A percentile compares a stretch with the other conserved stretches of the same genome.
These are phyloP conservation scores for Globisporangium paddicum DNA, from an alignment of 352 stramenopile species.

Conservation along the genomic window DNA sequence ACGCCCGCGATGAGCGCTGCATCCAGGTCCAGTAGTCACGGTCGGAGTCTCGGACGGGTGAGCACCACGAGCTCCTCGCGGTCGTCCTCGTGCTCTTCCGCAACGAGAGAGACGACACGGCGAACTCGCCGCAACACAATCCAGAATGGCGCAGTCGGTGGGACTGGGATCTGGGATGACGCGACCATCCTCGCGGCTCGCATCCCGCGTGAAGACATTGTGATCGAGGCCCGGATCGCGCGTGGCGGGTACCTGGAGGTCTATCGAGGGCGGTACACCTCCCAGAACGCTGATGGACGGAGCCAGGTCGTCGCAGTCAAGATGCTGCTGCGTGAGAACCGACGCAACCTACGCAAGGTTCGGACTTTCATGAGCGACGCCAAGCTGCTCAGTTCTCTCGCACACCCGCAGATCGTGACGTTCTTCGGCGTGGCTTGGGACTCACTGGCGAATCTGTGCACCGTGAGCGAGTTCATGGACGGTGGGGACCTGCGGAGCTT, in stretches of 20 bases:
- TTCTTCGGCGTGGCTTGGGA: conserved; percentile 44
- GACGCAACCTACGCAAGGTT: conserved; percentile 27
- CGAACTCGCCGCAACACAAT: conserved; percentile 16
- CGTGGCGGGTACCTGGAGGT: conserved; percentile 43
- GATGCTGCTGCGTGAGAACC: conserved; percentile 24
- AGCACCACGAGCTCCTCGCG: not conserved
- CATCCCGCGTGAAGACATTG: conserved; percentile 31
- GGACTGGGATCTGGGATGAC: conserved; percentile 29
- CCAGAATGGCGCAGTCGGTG: conserved; percentile 8
- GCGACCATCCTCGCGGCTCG: conserved; percentile 26
- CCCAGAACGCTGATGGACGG: conserved; percentile 10
- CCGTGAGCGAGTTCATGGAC: conserved; percentile 38
- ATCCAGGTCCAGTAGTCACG: not conserved
- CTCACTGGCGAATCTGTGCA: conserved; percentile 29
- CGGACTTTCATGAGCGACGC: conserved; percentile 37
- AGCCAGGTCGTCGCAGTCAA: conserved; percentile 38
- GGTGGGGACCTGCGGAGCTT: conserved; percentile 30
- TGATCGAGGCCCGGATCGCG: conserved; percentile 15
- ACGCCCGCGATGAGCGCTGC: not conserved
- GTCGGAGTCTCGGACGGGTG: not conserved
- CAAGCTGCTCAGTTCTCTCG: conserved; percentile 35
- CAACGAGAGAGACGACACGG: not conserved
- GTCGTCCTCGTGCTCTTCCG: not conserved
- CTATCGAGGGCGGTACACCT: conserved; percentile 29
- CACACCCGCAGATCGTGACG: conserved; percentile 31